These are phyloP conservation scores for Neoboletus magnificus DNA, from an alignment of 768 basidiomycete species.

Conservation along the genomic window DNA sequence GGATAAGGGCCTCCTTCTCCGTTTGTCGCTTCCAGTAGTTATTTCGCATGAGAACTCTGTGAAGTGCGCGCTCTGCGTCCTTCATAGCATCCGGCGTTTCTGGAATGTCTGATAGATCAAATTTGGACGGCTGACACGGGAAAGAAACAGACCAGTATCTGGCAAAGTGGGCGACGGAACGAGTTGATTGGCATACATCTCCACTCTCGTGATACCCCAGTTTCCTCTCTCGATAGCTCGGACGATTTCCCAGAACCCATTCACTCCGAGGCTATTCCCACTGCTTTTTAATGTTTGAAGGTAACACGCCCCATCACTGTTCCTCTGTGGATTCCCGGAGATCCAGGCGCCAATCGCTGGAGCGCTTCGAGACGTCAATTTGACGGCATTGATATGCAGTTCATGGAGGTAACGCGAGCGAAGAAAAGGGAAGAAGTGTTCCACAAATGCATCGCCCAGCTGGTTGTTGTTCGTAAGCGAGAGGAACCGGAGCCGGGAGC, in stretches of 20 bases:
- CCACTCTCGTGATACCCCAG: constrained; percentile 47
- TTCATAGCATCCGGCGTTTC: constrained; percentile 32
- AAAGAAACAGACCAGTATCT: constrained; percentile 6
- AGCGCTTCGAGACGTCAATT: constrained; percentile 43
- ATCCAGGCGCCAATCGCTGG: constrained; percentile 48
- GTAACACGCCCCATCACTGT: constrained; percentile 31
- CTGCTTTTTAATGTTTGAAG: constrained; percentile 51
- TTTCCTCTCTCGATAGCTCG: constrained; percentile 47
- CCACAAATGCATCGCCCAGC: constrained; percentile 49
- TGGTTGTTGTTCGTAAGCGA: constrained; percentile 47
- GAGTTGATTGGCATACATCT: constrained; percentile 46
- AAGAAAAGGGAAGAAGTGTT: constrained; percentile 48
- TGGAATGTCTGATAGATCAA: constrained; percentile 3
- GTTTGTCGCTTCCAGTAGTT: constrained; percentile 41
- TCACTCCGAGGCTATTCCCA: constrained; percentile 53
- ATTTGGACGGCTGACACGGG: constrained; percentile 13
- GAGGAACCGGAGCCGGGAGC: constrained; percentile 48
- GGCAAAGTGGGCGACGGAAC: constrained; percentile 7
- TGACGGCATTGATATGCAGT: constrained; percentile 49
- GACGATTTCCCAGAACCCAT: constrained; percentile 46
- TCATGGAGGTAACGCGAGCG: constrained; percentile 46
- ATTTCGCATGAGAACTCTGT: constrained; percentile 45
- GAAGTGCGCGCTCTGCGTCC: constrained; percentile 35
- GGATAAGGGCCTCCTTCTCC: constrained; percentile 46
- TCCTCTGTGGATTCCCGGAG: constrained; percentile 31